Evolutionary conservation across 768 basidiomycete species (phyloP).

Genomic region (Naematelia encephala): DNA sequence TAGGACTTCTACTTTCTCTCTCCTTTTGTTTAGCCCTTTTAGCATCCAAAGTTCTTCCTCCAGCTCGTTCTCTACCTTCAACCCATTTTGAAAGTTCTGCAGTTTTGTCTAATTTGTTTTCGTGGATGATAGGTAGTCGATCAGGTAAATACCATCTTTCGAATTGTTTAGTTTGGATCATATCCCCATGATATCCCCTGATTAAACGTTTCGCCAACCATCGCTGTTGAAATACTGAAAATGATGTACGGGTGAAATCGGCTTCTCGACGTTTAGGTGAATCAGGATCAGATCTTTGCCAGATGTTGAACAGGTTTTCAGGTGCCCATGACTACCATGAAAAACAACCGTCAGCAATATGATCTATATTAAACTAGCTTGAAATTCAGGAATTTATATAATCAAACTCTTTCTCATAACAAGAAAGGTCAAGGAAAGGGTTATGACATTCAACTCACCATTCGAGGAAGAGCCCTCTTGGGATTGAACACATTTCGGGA

Average conservation of each 20-base stretch:
- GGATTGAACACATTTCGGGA: slow-evolving; percentile 42
- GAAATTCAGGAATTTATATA: not conserved
- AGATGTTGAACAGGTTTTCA: slow-evolving; percentile 84
- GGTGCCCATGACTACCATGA: slow-evolving; percentile 91
- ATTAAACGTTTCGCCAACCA: slow-evolving; percentile 82
- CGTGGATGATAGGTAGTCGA: slow-evolving; percentile 62
- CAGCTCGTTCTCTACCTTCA: slow-evolving; percentile 54
- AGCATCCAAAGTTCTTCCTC: slow-evolving; percentile 53
- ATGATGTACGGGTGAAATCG: slow-evolving; percentile 59
- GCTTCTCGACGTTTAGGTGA: slow-evolving; percentile 53
- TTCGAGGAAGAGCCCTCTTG: slow-evolving; percentile 47
- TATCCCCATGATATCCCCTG: slow-evolving; percentile 93
- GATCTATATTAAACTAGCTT: not conserved
- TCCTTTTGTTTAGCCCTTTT: slow-evolving; percentile 58
- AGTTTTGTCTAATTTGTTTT: slow-evolving; percentile 6
- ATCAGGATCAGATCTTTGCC: slow-evolving; percentile 63
- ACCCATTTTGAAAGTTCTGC: slow-evolving; percentile 30
- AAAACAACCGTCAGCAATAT: not conserved
- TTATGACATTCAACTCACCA: slow-evolving; percentile 40
- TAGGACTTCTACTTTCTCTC: slow-evolving; percentile 70
- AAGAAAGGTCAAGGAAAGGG: not conserved
- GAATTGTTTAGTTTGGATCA: slow-evolving; percentile 86
- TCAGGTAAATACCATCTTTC: slow-evolving; percentile 91
- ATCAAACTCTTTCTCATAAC: not conserved
- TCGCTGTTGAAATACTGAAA: slow-evolving; percentile 82